Evolutionary conservation across 768 basidiomycete genomes (phyloP).

Genomic region (Austroboletus festivus): DNA sequence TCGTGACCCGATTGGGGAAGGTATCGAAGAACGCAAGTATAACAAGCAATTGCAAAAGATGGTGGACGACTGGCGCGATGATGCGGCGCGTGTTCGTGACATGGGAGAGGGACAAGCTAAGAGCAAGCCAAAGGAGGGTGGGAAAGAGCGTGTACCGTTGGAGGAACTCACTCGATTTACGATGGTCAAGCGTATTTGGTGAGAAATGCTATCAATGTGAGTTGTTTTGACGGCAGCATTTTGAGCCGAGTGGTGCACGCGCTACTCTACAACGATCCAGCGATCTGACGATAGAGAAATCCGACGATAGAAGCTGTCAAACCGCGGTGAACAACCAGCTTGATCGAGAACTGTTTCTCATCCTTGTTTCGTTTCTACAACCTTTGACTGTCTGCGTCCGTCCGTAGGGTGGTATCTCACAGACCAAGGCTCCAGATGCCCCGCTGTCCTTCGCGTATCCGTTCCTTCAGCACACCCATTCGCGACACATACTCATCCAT

Average conservation of each 20-base stretch:
- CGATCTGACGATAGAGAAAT: no score
- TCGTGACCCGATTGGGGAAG: slow-evolving; percentile 88
- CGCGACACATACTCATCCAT: slow-evolving; percentile 87
- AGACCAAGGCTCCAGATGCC: slow-evolving; percentile 58
- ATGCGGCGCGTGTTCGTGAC: slow-evolving; percentile 63
- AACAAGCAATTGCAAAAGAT: slow-evolving; percentile 76
- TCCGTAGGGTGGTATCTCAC: no score
- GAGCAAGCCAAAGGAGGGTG: slow-evolving; percentile 12
- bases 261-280: no score
- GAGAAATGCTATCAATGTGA: neutral
- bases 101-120: slow-evolving; percentile 56
- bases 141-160: slow-evolving; percentile 57
- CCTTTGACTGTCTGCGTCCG: no score
- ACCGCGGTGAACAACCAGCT: no score
- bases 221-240: neutral
- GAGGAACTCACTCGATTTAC: slow-evolving; percentile 93
- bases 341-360: no score
- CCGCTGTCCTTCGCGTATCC: slow-evolving; percentile 44
- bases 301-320: no score
- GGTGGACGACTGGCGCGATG: slow-evolving; percentile 66
- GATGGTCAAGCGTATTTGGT: slow-evolving; percentile 93
- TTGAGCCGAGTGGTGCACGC: no score
- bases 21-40: slow-evolving; percentile 82
- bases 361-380: no score
- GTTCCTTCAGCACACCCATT: slow-evolving; percentile 61